Conservation (phyloP, 2,329 filamentous ascomycete genomes). For the Fusarium heterosporum region DNA sequence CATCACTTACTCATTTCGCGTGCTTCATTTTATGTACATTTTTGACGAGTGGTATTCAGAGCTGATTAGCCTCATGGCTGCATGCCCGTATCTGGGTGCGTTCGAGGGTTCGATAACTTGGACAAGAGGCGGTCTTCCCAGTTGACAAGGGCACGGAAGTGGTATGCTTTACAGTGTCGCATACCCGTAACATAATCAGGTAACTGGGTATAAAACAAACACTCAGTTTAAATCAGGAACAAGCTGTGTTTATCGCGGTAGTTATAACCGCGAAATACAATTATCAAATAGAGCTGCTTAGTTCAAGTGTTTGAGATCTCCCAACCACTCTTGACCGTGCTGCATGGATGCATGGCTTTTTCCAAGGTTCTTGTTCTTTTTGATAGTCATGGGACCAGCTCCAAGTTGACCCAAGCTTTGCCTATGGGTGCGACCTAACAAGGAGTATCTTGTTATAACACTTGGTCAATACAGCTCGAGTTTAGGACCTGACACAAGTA, state of each 20-base stretch:
- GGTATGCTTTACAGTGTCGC: not conserved
- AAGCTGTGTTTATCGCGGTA: constrained; percentile 36
- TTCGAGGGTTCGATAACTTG: not conserved
- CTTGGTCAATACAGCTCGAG: constrained; percentile 14
- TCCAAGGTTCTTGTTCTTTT: constrained; percentile 41
- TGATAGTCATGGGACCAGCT: constrained; percentile 41
- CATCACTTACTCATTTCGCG: not conserved
- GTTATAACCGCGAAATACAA: constrained; percentile 14
- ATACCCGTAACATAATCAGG: no score
- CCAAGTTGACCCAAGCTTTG: constrained; percentile 40
- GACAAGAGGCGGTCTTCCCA: not conserved
- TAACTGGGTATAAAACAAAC: no score
- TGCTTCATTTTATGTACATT: not conserved
- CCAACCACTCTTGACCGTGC: constrained; percentile 22
- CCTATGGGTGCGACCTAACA: constrained; percentile 30
- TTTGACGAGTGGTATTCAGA: not conserved
- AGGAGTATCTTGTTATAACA: constrained; percentile 19
- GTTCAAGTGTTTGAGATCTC: constrained; percentile 5
- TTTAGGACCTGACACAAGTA: not conserved
- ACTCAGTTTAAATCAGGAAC: not conserved
- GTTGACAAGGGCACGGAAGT: not conserved
- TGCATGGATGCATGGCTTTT: constrained; percentile 19
- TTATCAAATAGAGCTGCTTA: constrained; percentile 2
- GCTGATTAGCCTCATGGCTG: not conserved
- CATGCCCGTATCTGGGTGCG: not conserved